Base-by-base conservation (phyloP, 305 asterid species). In the Fraxinus ornus region DNA sequence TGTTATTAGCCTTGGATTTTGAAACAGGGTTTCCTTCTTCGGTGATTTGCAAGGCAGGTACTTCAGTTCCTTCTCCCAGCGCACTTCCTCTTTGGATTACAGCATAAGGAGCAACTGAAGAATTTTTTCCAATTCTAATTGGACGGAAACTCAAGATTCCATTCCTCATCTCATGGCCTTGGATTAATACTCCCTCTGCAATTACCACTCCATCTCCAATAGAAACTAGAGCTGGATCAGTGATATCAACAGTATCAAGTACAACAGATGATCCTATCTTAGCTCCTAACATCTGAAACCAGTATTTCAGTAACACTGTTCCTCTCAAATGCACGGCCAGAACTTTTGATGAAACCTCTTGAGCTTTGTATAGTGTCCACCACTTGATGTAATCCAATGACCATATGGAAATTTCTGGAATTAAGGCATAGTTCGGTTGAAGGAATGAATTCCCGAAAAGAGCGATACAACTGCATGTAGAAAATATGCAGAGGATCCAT, bases 311-410 rank as follows among this genome's bases (percentile, higher is more conserved):
- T 57, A 91, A 86, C 35, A 90, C 87, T 22, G 98, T 91, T 85
- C 97, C 98, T 85, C 95, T 90, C 88, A 92, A 84, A 85, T 94
- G 98, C 82, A 91, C 91, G n/a, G 93, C 98, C 79, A 92, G 79
- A 33, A 89, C 93, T 85, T 90, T 91, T 13, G 97, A 89, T 75
- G 97, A 90, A 70, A 90, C 80, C 84, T 94, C 98, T 62, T 92
- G 95, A 35, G 92, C 95, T 85, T 94, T 94, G 79, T 91, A 92
- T 9, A 92, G 86, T 3, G 97, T 88, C 98, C 97, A 94, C 98
- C 98, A 94, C 82, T 92, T 94, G 71, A 92, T 85, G 66, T 88
- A 94, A 78, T 89, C 95, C 28, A 84, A 21, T n/a, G 98, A 92
- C 93, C 94, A 92, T 26, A 91, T 80, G 24, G 97, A 88, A 64